Evolutionary conservation across 345 rosid genomes (phyloP), one percentile per base, ranked within the genome.

Genomic region (Aurinia saxatilis): DNA sequence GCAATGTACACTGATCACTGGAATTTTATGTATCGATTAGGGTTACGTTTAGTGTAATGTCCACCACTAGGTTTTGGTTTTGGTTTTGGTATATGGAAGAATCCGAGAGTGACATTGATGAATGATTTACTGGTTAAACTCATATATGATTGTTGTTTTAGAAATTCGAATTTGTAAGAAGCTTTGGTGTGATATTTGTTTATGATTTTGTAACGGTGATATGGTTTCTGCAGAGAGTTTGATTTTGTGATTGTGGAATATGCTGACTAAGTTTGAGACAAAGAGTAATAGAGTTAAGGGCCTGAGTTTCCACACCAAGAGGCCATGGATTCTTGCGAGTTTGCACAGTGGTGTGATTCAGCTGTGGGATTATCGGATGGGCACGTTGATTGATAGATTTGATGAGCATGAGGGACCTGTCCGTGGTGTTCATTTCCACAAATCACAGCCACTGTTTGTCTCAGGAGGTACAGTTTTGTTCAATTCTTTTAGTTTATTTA

Each of bases 391-490:
- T 27, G 97, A 87, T 61, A 68, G 95, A 39, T 90, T 87, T 18
- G 97, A 90, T 14, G 95, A 90, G 78, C 97, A 90, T 19, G 97
- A 90, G 30, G 97, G 97, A 21, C 97, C 97, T 7, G 97, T 90
- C 36, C 95, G 97, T 19, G 97, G 95, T 3, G 97, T 90, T 25
- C 95, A 90, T 75, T 90, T 90, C 73, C 97, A 90, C 74, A 78
- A 74, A 53, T 76, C 97, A 21, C 97, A 90, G 77, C 97, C 97
- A 8, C 67, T 90, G 11, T 87, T 90, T 49, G 97, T 90, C 31
- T 90, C 97, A 0, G 97, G 97, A 81, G 97, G 97, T 87, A 23
- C 25, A 4, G 25, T 21, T 21, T 21, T n/a, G n/a, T n/a, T n/a
- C n/a, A n/a, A 4, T 4, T 21, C 25, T 21, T 2, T 21, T 21